These are phyloP conservation scores for Neofusicoccum parvum DNA, from an alignment of 2,329 filamentous ascomycete genomes.

Conservation along the genomic window DNA sequence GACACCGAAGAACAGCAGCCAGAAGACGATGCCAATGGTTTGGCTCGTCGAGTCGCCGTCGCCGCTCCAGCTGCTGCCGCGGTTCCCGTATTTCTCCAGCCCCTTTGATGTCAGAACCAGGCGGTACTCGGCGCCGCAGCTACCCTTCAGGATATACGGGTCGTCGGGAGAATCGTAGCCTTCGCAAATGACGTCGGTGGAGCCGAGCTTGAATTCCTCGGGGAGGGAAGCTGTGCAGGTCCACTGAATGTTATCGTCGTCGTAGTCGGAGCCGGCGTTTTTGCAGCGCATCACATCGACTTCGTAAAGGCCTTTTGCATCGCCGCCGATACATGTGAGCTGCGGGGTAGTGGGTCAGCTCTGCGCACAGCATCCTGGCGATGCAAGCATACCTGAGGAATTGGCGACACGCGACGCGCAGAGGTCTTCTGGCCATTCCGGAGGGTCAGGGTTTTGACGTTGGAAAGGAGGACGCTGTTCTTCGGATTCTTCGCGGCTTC, in stretches of 20 bases:
- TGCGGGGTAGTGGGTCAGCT: constrained; percentile 38
- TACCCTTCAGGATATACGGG: constrained; percentile 84
- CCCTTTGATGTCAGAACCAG: constrained; percentile 77
- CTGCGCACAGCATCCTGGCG: too few relatives aligned
- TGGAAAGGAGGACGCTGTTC: constrained; percentile 62
- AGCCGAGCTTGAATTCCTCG: constrained; percentile 71
- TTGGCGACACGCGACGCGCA: constrained; percentile 72
- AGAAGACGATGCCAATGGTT: constrained; percentile 55
- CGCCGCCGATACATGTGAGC: constrained; percentile 73
- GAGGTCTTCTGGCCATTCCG: constrained; percentile 68
- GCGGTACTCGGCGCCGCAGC: constrained; percentile 89
- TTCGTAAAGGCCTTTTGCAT: constrained; percentile 62
- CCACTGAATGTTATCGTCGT: constrained; percentile 82
- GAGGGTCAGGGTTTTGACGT: constrained; percentile 78
- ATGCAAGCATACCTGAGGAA: constrained; percentile 56
- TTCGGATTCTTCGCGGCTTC: constrained; percentile 36
- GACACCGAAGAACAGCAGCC: constrained; percentile 62
- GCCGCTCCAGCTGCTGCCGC: constrained; percentile 44
- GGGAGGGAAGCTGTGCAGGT: constrained; percentile 72
- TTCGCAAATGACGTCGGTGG: constrained; percentile 90
- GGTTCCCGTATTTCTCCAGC: constrained; percentile 67
- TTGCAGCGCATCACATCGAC: constrained; percentile 86
- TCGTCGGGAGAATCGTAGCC: constrained; percentile 79
- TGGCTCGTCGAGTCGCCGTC: constrained; percentile 33
- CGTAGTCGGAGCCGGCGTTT: constrained; percentile 81